Evolutionary conservation across 225 moss, liverwort and hornwort species (phyloP).

Genomic region (Pseudoscleropodium purum): DNA sequence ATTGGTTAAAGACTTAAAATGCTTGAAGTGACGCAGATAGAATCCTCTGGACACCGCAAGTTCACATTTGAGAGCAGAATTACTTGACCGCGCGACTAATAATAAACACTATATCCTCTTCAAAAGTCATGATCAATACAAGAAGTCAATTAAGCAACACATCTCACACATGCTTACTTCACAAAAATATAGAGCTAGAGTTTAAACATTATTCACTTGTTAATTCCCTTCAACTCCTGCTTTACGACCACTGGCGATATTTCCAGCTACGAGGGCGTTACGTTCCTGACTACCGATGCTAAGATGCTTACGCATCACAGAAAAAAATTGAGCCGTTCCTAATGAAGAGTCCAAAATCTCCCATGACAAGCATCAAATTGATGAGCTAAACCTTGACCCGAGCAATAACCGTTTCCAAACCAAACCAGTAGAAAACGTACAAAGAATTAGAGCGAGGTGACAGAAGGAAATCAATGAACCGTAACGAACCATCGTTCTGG

Average conservation of each 20-base stretch:
- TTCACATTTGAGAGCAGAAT: neutral
- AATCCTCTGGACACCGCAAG: neutral
- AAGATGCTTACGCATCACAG: neutral
- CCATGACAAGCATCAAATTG: neutral
- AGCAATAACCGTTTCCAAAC: neutral
- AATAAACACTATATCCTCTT: neutral
- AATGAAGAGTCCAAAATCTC: neutral
- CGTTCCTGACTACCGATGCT: neutral
- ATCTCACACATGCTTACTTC: neutral
- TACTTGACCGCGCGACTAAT: neutral
- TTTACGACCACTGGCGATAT: neutral
- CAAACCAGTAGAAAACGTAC: neutral
- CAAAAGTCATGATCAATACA: neutral
- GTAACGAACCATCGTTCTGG: conserved; percentile 12
- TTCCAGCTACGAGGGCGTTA: neutral
- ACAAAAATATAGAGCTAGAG: neutral
- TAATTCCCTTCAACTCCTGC: neutral
- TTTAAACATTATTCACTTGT: neutral
- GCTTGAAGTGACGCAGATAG: neutral
- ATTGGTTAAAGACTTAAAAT: too few species aligned
- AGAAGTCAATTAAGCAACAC: neutral
- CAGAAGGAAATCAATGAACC: neutral
- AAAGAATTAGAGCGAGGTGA: neutral
- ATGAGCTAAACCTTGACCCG: neutral
- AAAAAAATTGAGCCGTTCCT: neutral